Conservation (phyloP, 441 rosid genomes). For the Eutrema salsugineum region DNA sequence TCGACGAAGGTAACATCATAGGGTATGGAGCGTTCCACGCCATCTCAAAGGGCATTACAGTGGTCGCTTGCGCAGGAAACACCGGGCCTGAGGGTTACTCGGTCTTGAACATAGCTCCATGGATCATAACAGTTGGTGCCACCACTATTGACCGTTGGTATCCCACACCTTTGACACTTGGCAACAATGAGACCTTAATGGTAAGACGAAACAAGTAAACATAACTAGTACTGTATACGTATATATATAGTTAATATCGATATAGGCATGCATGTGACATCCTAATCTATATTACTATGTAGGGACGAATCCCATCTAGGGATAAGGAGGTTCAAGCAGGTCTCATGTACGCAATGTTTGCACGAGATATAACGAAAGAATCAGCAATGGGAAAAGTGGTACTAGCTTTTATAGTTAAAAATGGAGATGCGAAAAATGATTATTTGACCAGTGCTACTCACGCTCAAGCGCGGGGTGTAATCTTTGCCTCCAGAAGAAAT, state of each 20-base stretch:
- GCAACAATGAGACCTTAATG: conserved; percentile 27
- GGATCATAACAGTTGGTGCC: conserved; percentile 68
- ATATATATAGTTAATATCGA: neutral
- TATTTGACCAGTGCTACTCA: rapidly evolving
- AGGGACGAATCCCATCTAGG: conserved; percentile 9
- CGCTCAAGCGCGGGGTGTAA: neutral
- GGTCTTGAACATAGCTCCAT: conserved; percentile 53
- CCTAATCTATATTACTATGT: neutral
- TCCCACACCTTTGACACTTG: conserved; percentile 32
- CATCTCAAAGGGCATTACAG: conserved; percentile 53
- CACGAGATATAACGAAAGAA: neutral
- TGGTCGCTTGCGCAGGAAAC: conserved; percentile 59
- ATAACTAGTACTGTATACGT: neutral
- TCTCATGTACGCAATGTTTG: neutral
- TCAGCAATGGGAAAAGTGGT: neutral
- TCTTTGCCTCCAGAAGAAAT: neutral
- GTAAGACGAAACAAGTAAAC: neutral
- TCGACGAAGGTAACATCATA: conserved; percentile 35
- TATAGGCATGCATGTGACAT: neutral
- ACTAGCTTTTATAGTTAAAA: neutral
- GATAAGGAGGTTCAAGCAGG: neutral
- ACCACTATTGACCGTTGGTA: conserved; percentile 52
- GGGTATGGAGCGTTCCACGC: conserved; percentile 70
- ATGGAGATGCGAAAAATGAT: neutral
- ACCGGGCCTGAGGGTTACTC: conserved; percentile 34